A percentile compares a stretch with the other conserved stretches of the same genome.
Evolutionary conservation across 1,139 yeast species (phyloP).

Genomic region (Lodderomyces orthopsilosis): DNA sequence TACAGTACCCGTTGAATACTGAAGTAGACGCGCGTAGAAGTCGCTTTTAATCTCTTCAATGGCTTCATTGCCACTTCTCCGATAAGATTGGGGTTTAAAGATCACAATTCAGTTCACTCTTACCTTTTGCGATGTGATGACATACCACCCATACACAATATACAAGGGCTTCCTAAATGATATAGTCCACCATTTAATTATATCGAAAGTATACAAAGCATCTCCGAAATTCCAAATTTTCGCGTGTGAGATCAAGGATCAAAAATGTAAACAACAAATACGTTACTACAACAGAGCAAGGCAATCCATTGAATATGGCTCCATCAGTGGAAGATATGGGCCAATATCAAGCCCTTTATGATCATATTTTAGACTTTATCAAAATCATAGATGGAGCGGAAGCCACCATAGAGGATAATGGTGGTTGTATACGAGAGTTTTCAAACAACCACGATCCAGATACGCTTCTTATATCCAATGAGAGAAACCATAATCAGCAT

Average conservation of each 20-base stretch:
- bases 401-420: constrained; percentile 2
- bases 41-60: too few species aligned
- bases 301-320: neutral
- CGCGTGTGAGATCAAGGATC: neutral
- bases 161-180: too few species aligned
- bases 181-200: too few species aligned
- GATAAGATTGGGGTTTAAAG: too few species aligned
- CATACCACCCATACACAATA: too few species aligned
- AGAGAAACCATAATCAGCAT: constrained; percentile 5
- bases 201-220: too few species aligned
- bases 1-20: too few species aligned
- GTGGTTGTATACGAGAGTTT: constrained; percentile 13
- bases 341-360: neutral
- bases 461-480: constrained; percentile 17
- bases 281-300: neutral
- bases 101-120: too few species aligned
- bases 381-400: neutral
- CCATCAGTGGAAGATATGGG: neutral
- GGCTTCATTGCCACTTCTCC: too few species aligned
- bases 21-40: too few species aligned
- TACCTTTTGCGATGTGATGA: too few species aligned
- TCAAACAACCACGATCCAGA: constrained; percentile 16
- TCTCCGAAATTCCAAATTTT: neutral
- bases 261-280: neutral
- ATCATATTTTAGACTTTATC: neutral